Evolutionary conservation across 2,329 filamentous ascomycete species (phyloP).

Genomic region (Fusarium sp.): DNA sequence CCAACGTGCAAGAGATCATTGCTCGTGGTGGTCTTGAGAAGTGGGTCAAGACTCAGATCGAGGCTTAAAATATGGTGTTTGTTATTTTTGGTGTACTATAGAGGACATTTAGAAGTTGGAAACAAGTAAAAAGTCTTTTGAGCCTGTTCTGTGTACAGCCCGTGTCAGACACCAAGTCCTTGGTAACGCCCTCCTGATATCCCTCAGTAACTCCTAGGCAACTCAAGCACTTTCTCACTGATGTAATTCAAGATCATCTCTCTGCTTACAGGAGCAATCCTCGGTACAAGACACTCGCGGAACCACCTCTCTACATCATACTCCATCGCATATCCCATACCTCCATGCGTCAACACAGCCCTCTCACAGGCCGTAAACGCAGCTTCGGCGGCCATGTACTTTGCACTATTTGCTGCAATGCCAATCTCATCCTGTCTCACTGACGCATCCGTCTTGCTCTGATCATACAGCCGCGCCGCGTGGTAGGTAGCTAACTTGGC

Average conservation of each 20-base stretch:
- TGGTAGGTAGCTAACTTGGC: constrained; percentile 77
- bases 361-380: constrained; percentile 75
- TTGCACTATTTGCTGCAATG: constrained; percentile 77
- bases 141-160: not conserved
- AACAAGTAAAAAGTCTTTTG: constrained; percentile 22
- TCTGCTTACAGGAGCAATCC: constrained; percentile 75
- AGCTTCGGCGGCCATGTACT: constrained; percentile 78
- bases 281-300: constrained; percentile 74
- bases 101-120: constrained; percentile 25
- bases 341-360: constrained; percentile 71
- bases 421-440: constrained; percentile 72
- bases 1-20: constrained; percentile 90
- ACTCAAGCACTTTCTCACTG: constrained; percentile 75
- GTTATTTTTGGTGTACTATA: constrained; percentile 26
- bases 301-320: constrained; percentile 78
- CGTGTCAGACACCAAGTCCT: not conserved
- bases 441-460: constrained; percentile 63
- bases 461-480: constrained; percentile 74
- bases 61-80: constrained; percentile 7
- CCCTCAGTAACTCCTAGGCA: constrained; percentile 77
- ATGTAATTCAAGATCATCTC: constrained; percentile 86
- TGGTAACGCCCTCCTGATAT: too few species aligned
- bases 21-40: constrained; percentile 83
- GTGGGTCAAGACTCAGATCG: constrained; percentile 83
- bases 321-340: constrained; percentile 76